Percentiles rank a stretch among this genome's conserved stretches.
These are phyloP conservation scores for Chlorella vulgaris DNA, from an alignment of 139 green algal species.

Conservation along the genomic window DNA sequence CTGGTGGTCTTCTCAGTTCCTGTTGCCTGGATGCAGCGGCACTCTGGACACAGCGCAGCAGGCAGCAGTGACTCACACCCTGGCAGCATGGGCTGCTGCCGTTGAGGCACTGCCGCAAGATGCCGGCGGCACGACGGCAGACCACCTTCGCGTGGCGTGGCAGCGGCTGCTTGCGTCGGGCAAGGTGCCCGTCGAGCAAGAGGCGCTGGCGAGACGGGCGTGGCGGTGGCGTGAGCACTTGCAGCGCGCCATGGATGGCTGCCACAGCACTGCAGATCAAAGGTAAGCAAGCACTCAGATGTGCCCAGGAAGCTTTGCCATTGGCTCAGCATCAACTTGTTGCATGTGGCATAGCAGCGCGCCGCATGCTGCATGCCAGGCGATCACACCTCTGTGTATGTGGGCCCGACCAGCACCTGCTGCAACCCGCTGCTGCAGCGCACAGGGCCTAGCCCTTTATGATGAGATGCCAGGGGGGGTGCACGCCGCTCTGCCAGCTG, in stretches of 20 bases:
- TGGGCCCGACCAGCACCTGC: background rate
- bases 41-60: background rate
- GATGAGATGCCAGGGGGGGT: conserved; percentile 14
- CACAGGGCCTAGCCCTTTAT: conserved; percentile 13
- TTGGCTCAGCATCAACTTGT: background rate
- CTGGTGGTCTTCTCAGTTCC: conserved; percentile 31
- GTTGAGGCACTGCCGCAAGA: conserved; percentile 10
- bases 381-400: too few relatives aligned
- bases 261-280: conserved; percentile 6
- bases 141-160: conserved; percentile 18
- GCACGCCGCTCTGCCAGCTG: conserved; percentile 10
- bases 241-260: conserved; percentile 35
- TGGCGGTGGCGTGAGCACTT: conserved; percentile 34
- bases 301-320: background rate
- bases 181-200: background rate
- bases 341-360: background rate
- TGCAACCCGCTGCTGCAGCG: background rate
- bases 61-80: background rate
- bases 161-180: background rate
- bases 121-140: background rate
- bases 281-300: background rate
- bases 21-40: background rate
- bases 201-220: background rate
- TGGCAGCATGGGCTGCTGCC: background rate
- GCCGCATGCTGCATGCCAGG: background rate